Conservation (phyloP, 2,329 filamentous ascomycete species). For the Aotearoamyces nothofagi region DNA sequence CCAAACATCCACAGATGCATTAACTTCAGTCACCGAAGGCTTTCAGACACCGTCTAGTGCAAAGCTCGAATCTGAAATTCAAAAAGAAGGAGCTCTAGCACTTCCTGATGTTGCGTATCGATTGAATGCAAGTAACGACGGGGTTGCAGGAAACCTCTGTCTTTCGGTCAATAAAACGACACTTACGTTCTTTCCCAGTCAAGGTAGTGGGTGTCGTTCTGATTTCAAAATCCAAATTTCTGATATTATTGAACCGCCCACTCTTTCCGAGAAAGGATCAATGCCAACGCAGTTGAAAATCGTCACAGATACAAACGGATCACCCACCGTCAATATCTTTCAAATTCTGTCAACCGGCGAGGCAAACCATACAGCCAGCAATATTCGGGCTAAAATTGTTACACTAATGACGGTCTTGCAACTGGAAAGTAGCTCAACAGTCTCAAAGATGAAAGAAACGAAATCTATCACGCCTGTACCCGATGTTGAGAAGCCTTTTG, state of each 20-base stretch:
- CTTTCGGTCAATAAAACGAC: not conserved
- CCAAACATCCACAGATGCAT: no score
- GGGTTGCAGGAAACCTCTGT: not conserved
- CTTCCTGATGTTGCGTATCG: no score
- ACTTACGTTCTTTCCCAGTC: not conserved
- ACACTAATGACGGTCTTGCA: constrained; percentile 6
- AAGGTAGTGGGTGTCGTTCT: no score
- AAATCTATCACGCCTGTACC: constrained; percentile 5
- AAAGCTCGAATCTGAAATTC: no score
- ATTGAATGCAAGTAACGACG: not conserved
- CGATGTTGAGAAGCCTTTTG: constrained; percentile 13
- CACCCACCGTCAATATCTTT: constrained; percentile 11
- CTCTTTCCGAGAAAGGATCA: constrained; percentile 13
- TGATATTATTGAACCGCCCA: constrained; percentile 12
- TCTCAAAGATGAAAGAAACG: not conserved
- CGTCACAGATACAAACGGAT: constrained; percentile 5
- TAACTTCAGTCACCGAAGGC: no score
- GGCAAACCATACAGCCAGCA: constrained; percentile 9
- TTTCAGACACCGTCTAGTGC: no score
- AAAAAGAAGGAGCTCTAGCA: no score
- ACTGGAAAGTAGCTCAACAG: not conserved
- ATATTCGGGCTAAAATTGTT: constrained; percentile 15
- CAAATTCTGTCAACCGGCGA: constrained; percentile 6
- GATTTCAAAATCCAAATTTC: constrained; percentile 7
- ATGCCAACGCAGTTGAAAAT: constrained; percentile 17